Percentiles rank a stretch among this genome's conserved stretches.
phyloP scores from a whole-genome alignment of 164 flowering plant genomes.

The Liquidambar formosana region DNA sequence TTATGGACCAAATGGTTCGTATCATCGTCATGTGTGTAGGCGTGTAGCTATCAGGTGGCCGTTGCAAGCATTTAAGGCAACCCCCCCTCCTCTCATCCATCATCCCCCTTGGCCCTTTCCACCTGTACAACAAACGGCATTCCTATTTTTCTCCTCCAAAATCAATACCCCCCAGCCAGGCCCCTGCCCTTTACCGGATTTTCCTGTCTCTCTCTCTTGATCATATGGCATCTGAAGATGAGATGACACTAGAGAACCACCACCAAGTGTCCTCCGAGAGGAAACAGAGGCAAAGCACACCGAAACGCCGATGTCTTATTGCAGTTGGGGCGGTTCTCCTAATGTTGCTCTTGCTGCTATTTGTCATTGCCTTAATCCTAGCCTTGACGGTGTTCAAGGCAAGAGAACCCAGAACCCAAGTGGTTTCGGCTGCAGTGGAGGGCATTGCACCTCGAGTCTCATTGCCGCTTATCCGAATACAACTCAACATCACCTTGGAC shows the following conservation, averaged over 20 bases:
- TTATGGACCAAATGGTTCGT: too few relatives aligned
- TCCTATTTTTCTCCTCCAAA: too few relatives aligned
- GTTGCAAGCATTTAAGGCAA: too few relatives aligned
- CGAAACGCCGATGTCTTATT: slow-evolving; percentile 16
- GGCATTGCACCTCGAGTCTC: slow-evolving; percentile 48
- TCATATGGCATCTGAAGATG: too few relatives aligned
- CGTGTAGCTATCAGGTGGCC: too few relatives aligned
- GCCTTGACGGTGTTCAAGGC: slow-evolving; percentile 49
- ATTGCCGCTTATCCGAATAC: slow-evolving; percentile 30
- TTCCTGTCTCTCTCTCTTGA: too few relatives aligned
- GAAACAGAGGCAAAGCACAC: neutral
- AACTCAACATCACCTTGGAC: slow-evolving; percentile 49
- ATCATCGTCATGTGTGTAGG: too few relatives aligned
- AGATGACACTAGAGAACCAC: neutral
- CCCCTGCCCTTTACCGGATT: too few relatives aligned
- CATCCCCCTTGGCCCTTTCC: too few relatives aligned
- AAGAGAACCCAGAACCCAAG: slow-evolving; percentile 28
- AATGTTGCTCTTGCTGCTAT: slow-evolving; percentile 23
- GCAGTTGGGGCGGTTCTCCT: slow-evolving; percentile 6
- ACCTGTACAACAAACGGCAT: too few relatives aligned
- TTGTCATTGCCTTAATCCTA: slow-evolving; percentile 31
- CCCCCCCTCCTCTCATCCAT: too few relatives aligned
- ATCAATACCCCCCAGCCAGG: too few relatives aligned
- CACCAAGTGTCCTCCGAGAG: neutral
- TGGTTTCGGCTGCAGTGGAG: slow-evolving; percentile 35